Conservation (phyloP, 306 rosid species). For the Heteromeles arbutifolia region DNA sequence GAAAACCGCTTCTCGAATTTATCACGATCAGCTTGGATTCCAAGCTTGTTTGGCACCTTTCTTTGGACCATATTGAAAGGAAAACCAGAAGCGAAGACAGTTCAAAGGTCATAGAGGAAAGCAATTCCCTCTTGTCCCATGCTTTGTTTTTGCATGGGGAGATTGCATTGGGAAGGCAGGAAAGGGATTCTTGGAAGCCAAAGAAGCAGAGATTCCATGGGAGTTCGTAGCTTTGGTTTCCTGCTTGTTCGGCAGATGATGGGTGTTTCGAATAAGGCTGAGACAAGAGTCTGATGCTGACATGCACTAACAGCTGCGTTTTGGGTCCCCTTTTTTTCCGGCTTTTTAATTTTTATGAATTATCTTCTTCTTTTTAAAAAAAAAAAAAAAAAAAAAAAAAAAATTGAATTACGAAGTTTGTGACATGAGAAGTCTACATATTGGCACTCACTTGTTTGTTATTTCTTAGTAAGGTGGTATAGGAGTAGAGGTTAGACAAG, state of each 20-base stretch:
- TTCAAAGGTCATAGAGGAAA: slow-evolving; percentile 35
- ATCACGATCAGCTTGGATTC: slow-evolving; percentile 56
- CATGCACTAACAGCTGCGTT: slow-evolving; percentile 35
- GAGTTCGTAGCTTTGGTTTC: slow-evolving; percentile 33
- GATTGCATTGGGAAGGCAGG: slow-evolving; percentile 26
- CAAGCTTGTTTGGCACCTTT: slow-evolving; percentile 53
- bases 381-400: too few species aligned
- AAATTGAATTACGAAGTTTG: slow-evolving; percentile 6
- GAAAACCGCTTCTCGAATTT: slow-evolving; percentile 44
- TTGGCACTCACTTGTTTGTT: slow-evolving; percentile 18
- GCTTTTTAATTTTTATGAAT: slow-evolving; percentile 15
- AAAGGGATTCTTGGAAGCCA: slow-evolving; percentile 38
- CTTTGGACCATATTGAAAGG: slow-evolving; percentile 77
- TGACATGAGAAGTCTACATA: slow-evolving; percentile 10
- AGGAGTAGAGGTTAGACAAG: slow-evolving; percentile 20
- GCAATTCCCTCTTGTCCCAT: slow-evolving; percentile 17
- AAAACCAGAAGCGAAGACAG: slow-evolving; percentile 15
- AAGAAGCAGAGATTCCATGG: slow-evolving; percentile 50
- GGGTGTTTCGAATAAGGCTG: slow-evolving; percentile 38
- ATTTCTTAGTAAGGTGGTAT: neutral
- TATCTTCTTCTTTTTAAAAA: neutral
- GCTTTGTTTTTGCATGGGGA: slow-evolving; percentile 10
- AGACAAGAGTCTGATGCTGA: slow-evolving; percentile 45
- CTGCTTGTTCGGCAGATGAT: slow-evolving; percentile 23
- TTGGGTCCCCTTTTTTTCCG: slow-evolving; percentile 19